phyloP scores from a whole-genome alignment of 768 basidiomycete species.

The Phaffia tasmanica region DNA sequence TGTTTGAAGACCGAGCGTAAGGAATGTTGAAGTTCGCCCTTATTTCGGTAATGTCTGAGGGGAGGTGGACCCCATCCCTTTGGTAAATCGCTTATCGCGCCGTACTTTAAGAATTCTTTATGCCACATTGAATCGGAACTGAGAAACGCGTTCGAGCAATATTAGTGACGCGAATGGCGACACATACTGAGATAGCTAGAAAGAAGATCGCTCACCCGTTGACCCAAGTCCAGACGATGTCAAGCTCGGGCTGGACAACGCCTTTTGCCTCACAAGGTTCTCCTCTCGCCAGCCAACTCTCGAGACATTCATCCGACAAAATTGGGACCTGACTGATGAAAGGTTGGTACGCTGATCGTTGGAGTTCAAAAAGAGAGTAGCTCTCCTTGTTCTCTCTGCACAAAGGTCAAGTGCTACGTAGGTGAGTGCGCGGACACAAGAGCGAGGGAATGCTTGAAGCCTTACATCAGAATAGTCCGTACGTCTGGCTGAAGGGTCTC shows the following conservation, averaged over 20 bases:
- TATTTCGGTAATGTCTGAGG: slow-evolving; percentile 5
- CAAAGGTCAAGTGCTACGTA: too few species aligned
- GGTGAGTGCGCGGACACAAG: too few species aligned
- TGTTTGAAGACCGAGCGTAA: background rate
- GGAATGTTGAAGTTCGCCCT: slow-evolving; percentile 2
- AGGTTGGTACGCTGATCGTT: too few species aligned
- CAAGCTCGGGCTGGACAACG: background rate
- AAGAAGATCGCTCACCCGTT: background rate
- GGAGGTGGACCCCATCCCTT: slow-evolving; percentile 8
- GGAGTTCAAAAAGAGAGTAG: too few species aligned
- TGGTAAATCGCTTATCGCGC: background rate
- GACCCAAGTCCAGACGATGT: slow-evolving; percentile 11
- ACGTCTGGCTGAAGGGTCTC: too few species aligned
- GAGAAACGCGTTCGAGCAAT: background rate
- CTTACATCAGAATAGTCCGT: too few species aligned
- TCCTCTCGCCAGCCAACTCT: slow-evolving; percentile 5
- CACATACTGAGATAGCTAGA: background rate
- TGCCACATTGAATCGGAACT: slow-evolving; percentile 9
- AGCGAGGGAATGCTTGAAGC: too few species aligned
- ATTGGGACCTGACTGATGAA: background rate
- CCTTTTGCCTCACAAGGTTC: background rate
- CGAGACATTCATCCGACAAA: slow-evolving; percentile 7
- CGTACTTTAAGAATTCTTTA: slow-evolving; percentile 5
- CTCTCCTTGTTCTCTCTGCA: too few species aligned
- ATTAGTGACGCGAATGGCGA: background rate